Conservation (phyloP, 768 basidiomycete species). For the Agaricus blazei region DNA sequence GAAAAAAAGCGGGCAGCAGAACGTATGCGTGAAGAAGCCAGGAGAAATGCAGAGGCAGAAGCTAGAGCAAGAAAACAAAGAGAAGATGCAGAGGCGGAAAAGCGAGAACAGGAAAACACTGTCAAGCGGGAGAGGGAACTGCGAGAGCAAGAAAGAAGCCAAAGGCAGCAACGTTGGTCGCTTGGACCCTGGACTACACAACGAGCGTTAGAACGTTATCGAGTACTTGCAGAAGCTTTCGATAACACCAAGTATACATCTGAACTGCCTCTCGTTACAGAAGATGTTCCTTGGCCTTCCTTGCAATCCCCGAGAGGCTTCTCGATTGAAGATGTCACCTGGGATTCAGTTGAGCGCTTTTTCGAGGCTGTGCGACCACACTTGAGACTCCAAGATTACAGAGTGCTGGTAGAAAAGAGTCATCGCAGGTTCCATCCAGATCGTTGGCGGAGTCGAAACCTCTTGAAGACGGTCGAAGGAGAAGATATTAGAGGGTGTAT, state of each 20-base stretch:
- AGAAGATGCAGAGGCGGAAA: conserved; percentile 25
- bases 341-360: conserved; percentile 67
- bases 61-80: conserved; percentile 20
- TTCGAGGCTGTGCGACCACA: conserved; percentile 48
- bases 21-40: conserved; percentile 24
- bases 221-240: conserved; percentile 52
- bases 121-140: conserved; percentile 21
- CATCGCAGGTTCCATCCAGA: conserved; percentile 78
- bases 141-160: conserved; percentile 12
- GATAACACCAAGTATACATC: conserved; percentile 53
- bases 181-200: conserved; percentile 57
- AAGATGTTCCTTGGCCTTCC: conserved; percentile 75
- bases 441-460: conserved; percentile 65
- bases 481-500: conserved; percentile 52
- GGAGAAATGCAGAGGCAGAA: conserved; percentile 24
- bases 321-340: conserved; percentile 63
- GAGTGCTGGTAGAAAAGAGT: conserved; percentile 61
- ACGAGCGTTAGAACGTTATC: conserved; percentile 71
- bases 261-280: conserved; percentile 49
- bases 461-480: conserved; percentile 54
- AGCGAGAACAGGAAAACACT: conserved; percentile 17
- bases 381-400: conserved; percentile 60
- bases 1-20: conserved; percentile 29
- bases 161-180: conserved; percentile 51
- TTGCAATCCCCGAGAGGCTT: conserved; percentile 47